Base-by-base conservation (phyloP, 169 alveolate species). In the Babesia ovis region DNA sequence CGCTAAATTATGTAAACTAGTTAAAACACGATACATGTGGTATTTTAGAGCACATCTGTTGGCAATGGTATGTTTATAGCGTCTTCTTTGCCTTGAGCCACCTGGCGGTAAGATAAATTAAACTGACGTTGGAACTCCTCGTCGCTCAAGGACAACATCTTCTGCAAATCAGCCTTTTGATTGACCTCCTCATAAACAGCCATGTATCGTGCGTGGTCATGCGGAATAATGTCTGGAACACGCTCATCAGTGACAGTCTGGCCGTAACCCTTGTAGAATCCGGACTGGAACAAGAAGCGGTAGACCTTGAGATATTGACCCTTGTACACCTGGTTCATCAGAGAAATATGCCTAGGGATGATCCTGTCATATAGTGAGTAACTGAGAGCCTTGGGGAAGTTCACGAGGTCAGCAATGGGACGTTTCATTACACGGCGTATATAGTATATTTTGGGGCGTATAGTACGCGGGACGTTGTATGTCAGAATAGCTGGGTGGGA, bases 301-400 rank as follows among this genome's bases (percentile, higher is more conserved):
- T 80, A 80, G 32, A 80, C 88, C 41, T 70, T 71, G 57, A 68
- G 54, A 59, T 81, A 82, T 68, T 84, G 84, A 34, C 85, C 77
- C 22, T 60, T 66, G 83, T 89, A 89, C 29, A 42, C 57, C 29
- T 55, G 37, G 68, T 68, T 89, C 93, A 89, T 89, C 48, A 82
- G 57, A 1, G 91, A 87, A 27, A 84, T 39, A 37, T 89, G 93
- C 46, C 93, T 43, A 4, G 93, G 93, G 25, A 89, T 79, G 50
- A 89, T 89, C 57, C 93, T 71, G 71, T 85, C 85, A 25, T 86
- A 68, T 50, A 89, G 85, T 32, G 92, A 85, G 58, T 51, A 89
- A 29, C 87, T 69, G 45, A 85, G 84, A 53, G 53, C 72, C 56
- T 80, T 83, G 25, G 93, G 93, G 46, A 73, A 89, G 31, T 67